Evolutionary conservation across 352 stramenopile species (phyloP).

Genomic region (Pythium phragmiticola): DNA sequence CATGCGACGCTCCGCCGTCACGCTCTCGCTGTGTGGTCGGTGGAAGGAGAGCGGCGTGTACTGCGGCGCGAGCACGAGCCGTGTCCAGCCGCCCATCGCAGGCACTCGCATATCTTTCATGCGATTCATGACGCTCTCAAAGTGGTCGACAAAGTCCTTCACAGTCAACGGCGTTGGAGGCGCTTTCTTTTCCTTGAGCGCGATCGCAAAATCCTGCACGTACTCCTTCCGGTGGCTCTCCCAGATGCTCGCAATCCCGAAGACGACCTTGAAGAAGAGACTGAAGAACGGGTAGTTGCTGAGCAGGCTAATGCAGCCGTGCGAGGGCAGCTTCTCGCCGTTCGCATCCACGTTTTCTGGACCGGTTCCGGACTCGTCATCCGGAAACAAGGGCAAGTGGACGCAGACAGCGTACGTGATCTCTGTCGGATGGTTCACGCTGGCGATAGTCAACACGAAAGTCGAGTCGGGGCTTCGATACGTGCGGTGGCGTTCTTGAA

Average conservation of each 20-base stretch:
- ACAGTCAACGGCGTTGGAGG: constrained; percentile 36
- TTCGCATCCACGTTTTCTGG: constrained; percentile 19
- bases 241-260: constrained; percentile 72
- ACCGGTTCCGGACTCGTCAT: constrained; percentile 33
- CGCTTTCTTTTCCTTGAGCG: constrained; percentile 30
- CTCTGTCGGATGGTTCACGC: constrained; percentile 40
- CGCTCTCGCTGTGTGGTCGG: constrained; percentile 58
- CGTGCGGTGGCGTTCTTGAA: constrained; percentile 69
- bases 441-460: constrained; percentile 72
- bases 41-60: constrained; percentile 76
- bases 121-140: constrained; percentile 57
- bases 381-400: constrained; percentile 56
- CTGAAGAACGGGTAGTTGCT: constrained; percentile 81
- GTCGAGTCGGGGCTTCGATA: constrained; percentile 64
- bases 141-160: constrained; percentile 61
- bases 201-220: constrained; percentile 29
- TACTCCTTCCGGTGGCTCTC: constrained; percentile 50
- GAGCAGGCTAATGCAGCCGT: constrained; percentile 76
- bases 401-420: constrained; percentile 76
- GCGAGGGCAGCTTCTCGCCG: constrained; percentile 30
- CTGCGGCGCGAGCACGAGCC: constrained; percentile 52
- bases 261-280: constrained; percentile 84
- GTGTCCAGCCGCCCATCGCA: constrained; percentile 73
- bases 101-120: constrained; percentile 65
- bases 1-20: constrained; percentile 54